Evolutionary conservation across 2,329 filamentous ascomycete species (phyloP), one percentile per base, ranked within the genome.

Genomic region (Seiridium cupressi): DNA sequence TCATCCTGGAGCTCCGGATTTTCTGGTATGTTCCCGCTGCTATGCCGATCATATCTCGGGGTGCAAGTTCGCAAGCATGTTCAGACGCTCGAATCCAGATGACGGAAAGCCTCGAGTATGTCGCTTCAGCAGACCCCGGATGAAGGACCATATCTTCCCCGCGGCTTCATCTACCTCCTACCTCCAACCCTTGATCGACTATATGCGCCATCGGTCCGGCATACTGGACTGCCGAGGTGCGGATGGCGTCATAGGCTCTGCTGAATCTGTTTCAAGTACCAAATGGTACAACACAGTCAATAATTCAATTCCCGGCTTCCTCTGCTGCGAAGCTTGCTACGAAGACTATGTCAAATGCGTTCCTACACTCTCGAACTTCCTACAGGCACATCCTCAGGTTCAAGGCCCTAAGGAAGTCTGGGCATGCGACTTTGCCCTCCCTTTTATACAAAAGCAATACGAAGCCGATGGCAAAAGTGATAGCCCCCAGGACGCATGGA

Each of bases 11-110:
- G 71, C 70, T 0, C 72, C 74, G 0, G 64, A 69, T 1, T 77
- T 72, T 32, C 59, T 72, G 3, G 67, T 80, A 40, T 81, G 79
- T 62, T 77, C 76, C 1, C 66, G 70, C 31, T 81, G 79, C 62
- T 74, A 78, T 40, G 69, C 71, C 5, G 74, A 77, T 36, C 58
- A 77, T 60, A 72, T 81, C 10, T 61, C 69, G 31, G 31, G 57
- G 0, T 77, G 74, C 0, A 49, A 46, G 0, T 69, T 79, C 3
- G 66, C 68, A 0, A 18, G 55, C 0, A 57, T 68, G 0, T 80
- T 81, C 42, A 59, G 46, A 0, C 62, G 58, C 6, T 58, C 63
- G 61, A 57, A 62, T 0, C 62, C 62, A 38, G 26, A 18, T 4
- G 71, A 76, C 35, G 60, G 61, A 1, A 51, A 69, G 58, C 38